Conservation (phyloP, 1,284 basidiomycete genomes). For the Malassezia furfur region DNA sequence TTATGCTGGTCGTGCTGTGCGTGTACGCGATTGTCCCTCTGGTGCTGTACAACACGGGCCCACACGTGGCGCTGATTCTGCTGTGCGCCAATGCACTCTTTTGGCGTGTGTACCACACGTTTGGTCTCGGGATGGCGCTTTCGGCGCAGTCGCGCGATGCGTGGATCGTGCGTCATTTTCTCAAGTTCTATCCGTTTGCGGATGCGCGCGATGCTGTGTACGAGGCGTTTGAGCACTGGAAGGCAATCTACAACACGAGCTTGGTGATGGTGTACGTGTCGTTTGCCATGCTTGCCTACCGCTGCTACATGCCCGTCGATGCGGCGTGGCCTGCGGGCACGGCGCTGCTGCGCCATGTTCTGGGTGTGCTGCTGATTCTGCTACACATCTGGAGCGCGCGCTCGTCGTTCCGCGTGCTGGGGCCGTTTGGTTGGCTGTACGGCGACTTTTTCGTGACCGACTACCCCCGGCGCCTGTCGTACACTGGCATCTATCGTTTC, state of each 20-base stretch:
- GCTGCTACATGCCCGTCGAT: conserved; percentile 35
- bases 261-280: conserved; percentile 76
- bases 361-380: conserved; percentile 59
- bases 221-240: conserved; percentile 93
- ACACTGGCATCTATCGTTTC: conserved; percentile 86
- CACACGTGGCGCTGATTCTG: conserved; percentile 52
- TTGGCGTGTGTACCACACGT: conserved; percentile 81
- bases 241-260: conserved; percentile 79
- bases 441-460: conserved; percentile 84
- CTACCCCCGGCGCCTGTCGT: conserved; percentile 79
- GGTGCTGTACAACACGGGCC: conserved; percentile 24
- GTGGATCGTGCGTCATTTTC: conserved; percentile 83
- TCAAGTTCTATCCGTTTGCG: conserved; percentile 59
- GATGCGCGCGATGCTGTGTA: conserved; percentile 52
- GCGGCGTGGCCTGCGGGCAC: conserved; percentile 56
- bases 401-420: conserved; percentile 83
- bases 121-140: conserved; percentile 74
- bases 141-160: conserved; percentile 74
- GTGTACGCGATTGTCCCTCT: conserved; percentile 54
- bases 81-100: conserved; percentile 71
- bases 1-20: conserved; percentile 58
- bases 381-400: conserved; percentile 83
- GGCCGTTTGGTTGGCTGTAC: conserved; percentile 51
- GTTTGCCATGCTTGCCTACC: conserved; percentile 30
- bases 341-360: conserved; percentile 67